Conservation (phyloP, 306 rosid genomes). For the Crataegus laevigata region DNA sequence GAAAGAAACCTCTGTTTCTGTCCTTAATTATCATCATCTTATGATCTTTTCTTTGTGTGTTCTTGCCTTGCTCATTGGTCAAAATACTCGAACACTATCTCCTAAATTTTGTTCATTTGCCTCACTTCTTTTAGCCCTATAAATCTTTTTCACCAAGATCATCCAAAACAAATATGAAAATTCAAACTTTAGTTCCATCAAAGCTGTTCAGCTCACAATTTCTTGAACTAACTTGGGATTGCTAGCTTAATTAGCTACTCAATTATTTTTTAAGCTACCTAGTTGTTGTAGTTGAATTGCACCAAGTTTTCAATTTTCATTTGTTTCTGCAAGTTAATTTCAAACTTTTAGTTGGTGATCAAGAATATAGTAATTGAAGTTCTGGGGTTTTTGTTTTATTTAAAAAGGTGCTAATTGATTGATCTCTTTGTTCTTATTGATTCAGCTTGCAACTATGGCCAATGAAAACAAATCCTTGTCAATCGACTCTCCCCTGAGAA, state of each 20-base stretch:
- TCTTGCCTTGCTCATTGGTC: conserved; percentile 47
- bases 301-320: neutral
- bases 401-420: neutral
- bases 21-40: conserved; percentile 35
- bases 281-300: neutral
- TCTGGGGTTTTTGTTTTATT: neutral
- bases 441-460: conserved; percentile 50
- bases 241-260: neutral
- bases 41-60: conserved; percentile 28
- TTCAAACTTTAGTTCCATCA: neutral
- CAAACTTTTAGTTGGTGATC: neutral
- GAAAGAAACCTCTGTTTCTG: conserved; percentile 34
- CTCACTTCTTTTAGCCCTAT: conserved; percentile 44
- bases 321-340: neutral
- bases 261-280: neutral
- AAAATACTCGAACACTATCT: conserved; percentile 39
- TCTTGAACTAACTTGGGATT: neutral
- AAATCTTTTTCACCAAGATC: conserved; percentile 14
- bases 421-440: conserved; percentile 13
- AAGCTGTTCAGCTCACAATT: neutral
- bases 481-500: conserved; percentile 54
- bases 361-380: neutral
- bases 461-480: conserved; percentile 46
- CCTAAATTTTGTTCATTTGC: conserved; percentile 30
- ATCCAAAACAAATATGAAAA: conserved; percentile 1